These are phyloP conservation scores for Termitomyces sp. DNA, from an alignment of 768 basidiomycete genomes.

Conservation along the genomic window DNA sequence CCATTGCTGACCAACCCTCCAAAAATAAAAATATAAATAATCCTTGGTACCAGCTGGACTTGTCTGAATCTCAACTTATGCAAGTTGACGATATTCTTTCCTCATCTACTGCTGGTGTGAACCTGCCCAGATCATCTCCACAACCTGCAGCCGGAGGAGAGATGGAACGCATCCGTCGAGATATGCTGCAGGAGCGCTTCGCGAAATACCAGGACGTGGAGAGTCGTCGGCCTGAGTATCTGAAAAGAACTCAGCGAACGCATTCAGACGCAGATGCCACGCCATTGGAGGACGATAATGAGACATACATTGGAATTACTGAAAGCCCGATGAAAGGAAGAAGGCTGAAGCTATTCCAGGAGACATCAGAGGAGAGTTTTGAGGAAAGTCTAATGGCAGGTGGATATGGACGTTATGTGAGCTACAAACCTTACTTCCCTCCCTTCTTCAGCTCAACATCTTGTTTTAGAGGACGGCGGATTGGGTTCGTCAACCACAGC, in stretches of 20 bases:
- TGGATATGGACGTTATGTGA: slow-evolving; percentile 72
- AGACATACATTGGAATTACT: slow-evolving; percentile 48
- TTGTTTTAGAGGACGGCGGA: slow-evolving; percentile 47
- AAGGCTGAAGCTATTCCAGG: slow-evolving; percentile 70
- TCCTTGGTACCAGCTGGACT: slow-evolving; percentile 11
- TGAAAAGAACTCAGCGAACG: slow-evolving; percentile 52
- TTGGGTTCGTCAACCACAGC: slow-evolving; percentile 54
- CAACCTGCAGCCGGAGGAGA: slow-evolving; percentile 41
- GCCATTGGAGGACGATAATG: slow-evolving; percentile 27
- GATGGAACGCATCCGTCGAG: slow-evolving; percentile 53
- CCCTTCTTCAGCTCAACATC: slow-evolving; percentile 5
- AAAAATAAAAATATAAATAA: slow-evolving; percentile 13
- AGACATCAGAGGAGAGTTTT: slow-evolving; percentile 80
- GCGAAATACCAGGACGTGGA: slow-evolving; percentile 51
- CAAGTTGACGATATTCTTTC: slow-evolving; percentile 22
- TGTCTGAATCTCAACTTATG: slow-evolving; percentile 12
- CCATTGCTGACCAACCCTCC: slow-evolving; percentile 19
- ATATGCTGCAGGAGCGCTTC: slow-evolving; percentile 44
- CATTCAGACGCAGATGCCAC: slow-evolving; percentile 35
- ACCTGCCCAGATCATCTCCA: slow-evolving; percentile 21
- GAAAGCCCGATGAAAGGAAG: slow-evolving; percentile 71
- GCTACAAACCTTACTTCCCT: slow-evolving; percentile 14
- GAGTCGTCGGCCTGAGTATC: slow-evolving; percentile 64
- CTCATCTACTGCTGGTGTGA: slow-evolving; percentile 5
- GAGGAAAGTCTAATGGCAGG: slow-evolving; percentile 82